phyloP scores from a whole-genome alignment of 2,329 filamentous ascomycete species.

The Coniosporium tulheliwenetii region DNA sequence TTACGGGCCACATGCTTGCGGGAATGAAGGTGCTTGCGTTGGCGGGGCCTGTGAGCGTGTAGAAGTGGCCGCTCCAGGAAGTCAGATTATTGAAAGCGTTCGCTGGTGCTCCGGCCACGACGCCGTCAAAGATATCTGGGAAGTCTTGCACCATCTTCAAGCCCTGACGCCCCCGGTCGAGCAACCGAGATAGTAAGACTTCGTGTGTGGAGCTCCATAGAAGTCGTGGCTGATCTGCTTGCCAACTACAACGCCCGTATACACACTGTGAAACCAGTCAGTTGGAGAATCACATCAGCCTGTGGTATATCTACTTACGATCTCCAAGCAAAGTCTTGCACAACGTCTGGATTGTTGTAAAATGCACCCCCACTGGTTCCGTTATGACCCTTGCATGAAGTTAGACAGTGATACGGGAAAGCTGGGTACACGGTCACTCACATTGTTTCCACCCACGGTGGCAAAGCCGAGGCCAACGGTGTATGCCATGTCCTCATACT shows the following conservation, averaged over 20 bases:
- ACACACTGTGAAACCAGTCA: constrained; percentile 11
- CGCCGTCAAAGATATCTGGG: constrained; percentile 32
- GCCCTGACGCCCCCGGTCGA: constrained; percentile 34
- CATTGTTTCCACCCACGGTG: constrained; percentile 22
- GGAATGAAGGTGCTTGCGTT: constrained; percentile 23
- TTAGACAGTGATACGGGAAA: not conserved
- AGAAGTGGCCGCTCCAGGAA: constrained; percentile 28
- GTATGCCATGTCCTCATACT: constrained; percentile 23
- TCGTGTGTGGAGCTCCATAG: constrained; percentile 22
- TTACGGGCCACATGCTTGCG: constrained; percentile 21
- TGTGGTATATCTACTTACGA: constrained; percentile 10
- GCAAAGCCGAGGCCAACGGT: constrained; percentile 21
- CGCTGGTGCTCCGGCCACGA: constrained; percentile 27
- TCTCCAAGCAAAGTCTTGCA: constrained; percentile 33
- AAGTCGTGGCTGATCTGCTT: constrained; percentile 24
- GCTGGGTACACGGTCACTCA: not conserved
- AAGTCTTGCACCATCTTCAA: constrained; percentile 28
- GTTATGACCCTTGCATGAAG: constrained; percentile 18
- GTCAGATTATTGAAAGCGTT: constrained; percentile 27
- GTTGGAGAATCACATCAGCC: not conserved
- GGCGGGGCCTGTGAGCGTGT: constrained; percentile 21
- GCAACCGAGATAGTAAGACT: constrained; percentile 33
- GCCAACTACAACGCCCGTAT: constrained; percentile 23
- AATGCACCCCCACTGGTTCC: constrained; percentile 29
- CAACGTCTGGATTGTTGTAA: constrained; percentile 27